Percentiles rank a stretch among this genome's conserved stretches.
Evolutionary conservation across 1,284 basidiomycete genomes (phyloP).

Genomic region (Ustanciosporium gigantosporum): DNA sequence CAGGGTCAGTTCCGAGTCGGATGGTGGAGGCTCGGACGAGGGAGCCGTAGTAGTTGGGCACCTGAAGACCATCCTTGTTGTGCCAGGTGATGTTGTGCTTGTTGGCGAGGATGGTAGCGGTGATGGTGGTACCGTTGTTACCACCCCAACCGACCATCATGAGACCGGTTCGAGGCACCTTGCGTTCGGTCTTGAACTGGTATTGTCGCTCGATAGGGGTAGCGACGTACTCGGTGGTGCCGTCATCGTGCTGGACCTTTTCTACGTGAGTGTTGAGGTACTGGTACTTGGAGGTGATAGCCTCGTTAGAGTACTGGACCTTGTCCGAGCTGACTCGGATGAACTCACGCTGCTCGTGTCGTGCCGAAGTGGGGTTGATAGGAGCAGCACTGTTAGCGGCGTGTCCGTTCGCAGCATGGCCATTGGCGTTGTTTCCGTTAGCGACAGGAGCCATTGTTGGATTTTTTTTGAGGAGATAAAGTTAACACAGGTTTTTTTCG

Average conservation of each 20-base stretch:
- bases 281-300: constrained; percentile 55
- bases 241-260: constrained; percentile 46
- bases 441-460: constrained; percentile 59
- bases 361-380: constrained; percentile 58
- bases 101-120: constrained; percentile 94
- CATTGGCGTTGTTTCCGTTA: constrained; percentile 32
- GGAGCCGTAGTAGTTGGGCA: constrained; percentile 80
- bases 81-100: constrained; percentile 91
- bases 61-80: constrained; percentile 88
- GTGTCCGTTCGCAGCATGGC: constrained; percentile 17
- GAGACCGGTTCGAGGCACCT: constrained; percentile 88
- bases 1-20: constrained; percentile 81
- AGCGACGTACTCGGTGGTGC: constrained; percentile 56
- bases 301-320: constrained; percentile 52
- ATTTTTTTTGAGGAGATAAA: constrained; percentile 11
- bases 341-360: constrained; percentile 55
- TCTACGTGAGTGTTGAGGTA: constrained; percentile 60
- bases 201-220: constrained; percentile 54
- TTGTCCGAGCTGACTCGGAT: constrained; percentile 59
- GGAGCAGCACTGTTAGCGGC: constrained; percentile 8
- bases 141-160: constrained; percentile 97
- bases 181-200: constrained; percentile 88
- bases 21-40: constrained; percentile 92
- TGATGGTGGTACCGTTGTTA: constrained; percentile 94
- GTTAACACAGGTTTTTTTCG: constrained; percentile 7